phyloP scores from a whole-genome alignment of 257 asterid species.

The Cordia subcordata region DNA sequence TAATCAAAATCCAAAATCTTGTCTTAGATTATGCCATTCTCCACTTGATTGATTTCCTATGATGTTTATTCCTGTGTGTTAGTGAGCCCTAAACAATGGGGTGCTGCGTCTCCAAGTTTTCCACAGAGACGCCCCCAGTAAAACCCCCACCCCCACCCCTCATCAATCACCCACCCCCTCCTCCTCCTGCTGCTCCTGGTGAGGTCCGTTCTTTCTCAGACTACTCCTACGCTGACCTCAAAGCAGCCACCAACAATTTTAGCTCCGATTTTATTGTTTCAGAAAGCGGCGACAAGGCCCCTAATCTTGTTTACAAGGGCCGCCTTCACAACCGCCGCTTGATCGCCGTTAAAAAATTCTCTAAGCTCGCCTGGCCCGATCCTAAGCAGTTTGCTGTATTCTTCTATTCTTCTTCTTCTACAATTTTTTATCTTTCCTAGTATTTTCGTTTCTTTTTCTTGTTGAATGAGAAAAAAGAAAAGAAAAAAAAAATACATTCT shows the following conservation, averaged over 20 bases:
- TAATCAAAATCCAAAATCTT: neutral
- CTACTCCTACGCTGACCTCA: slow-evolving; percentile 49
- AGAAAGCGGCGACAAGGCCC: slow-evolving; percentile 68
- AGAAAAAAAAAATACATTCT: no score
- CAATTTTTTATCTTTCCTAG: neutral
- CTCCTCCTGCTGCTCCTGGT: slow-evolving; percentile 13
- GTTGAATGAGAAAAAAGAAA: no score
- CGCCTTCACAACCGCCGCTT: slow-evolving; percentile 53
- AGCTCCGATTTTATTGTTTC: slow-evolving; percentile 62
- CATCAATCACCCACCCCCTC: slow-evolving; percentile 16
- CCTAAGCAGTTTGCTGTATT: slow-evolving; percentile 70
- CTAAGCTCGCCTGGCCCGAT: slow-evolving; percentile 68
- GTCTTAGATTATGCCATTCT: neutral
- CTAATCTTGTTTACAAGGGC: slow-evolving; percentile 64
- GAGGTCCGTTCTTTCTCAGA: slow-evolving; percentile 45
- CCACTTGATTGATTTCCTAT: neutral
- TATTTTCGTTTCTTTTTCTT: neutral
- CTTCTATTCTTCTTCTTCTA: no score
- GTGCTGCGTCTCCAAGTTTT: slow-evolving; percentile 41
- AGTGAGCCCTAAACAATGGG: slow-evolving; percentile 34
- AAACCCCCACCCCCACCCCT: slow-evolving; percentile 20
- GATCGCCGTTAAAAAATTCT: slow-evolving; percentile 66
- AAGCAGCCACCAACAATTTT: slow-evolving; percentile 57
- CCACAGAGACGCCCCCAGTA: slow-evolving; percentile 37
- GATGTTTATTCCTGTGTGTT: no score